Evolutionary conservation across 169 alveolate species (phyloP), one percentile per base, ranked within the genome.

Genomic region (Cryptosporidium canis): DNA sequence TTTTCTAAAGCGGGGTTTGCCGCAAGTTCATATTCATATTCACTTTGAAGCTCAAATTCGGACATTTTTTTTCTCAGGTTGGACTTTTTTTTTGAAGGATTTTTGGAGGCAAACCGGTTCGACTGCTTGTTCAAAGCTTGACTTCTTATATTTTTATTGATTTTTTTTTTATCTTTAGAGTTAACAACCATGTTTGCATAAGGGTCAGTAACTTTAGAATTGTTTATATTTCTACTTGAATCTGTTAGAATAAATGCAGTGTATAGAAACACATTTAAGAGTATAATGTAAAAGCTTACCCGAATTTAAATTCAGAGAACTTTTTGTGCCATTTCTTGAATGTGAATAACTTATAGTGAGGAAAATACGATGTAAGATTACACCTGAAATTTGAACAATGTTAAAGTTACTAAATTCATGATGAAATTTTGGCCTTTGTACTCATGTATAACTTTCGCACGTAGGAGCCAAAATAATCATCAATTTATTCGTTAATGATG

Each of bases 281-380:
- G 24, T 21, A 14, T 21, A 5, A 21, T 4, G 11, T 3, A 51
- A 51, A 31, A 61, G 31, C 68, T 9, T 27, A 61, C 68, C 68
- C 39, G 6, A 11, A 43, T n/a, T 12, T 5, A 11, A 18, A 14
- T 66, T 43, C 3, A 66, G 12, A 21, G 61, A 3, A 43, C 6
- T 66, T 39, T 66, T 43, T 66, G 18, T 33, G 24, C 39, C 27
- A 37, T 27, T 18, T 37, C 39, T 66, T 66, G 12, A 24, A 41
- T 48, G 12, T 18, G 83, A 68, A 68, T 27, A 68, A 48, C 66
- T 68, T 18, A 47, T 21, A 39, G 87, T 77, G 9, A 77, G 61
- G 77, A 77, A 77, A 55, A 77, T 77, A 56, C 77, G 68, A 44
- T 77, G 71, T 39, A 77, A 41, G 37, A 77, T 77, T 14, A 61